Base-by-base conservation (phyloP, 192 early-diverging fungal species). In the Umbelopsis sp. region DNA sequence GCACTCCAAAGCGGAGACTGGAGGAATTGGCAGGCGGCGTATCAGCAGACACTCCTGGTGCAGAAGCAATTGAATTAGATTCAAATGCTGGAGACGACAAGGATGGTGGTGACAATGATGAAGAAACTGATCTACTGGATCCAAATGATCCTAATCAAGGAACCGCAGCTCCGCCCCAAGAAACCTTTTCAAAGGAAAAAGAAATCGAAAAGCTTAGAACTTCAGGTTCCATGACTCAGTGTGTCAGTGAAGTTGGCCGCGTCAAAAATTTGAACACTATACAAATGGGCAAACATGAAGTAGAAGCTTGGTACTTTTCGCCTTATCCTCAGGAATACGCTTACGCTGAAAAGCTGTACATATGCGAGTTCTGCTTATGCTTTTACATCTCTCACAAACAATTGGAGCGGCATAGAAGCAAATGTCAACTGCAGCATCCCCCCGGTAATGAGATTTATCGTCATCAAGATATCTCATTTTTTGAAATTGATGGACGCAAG, bases 361-460 rank as follows among this genome's bases (percentile, higher is more conserved):
- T 99, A 44, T 99, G 98, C 78, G 95, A 98, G 74, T 98, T 98
- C 70, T 99, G 98, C 73, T 78, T 99, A 21, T 90, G 89, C 53
- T 93, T 90, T 49, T 93, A 91, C 69, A 89, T 87, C 15, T 89
- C 90, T 7, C 80, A 83, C 18, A 87, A 86, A 20, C 90, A 90
- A 71, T 87, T 98, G 49, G 81, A 87, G 10, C 85, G 96, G 13
- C 98, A 99, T 80, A 84, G 95, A 11, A 37, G 58, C 55, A 95
- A 96, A 72, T 99, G 98, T 74, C 87, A 88, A 21, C 76, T 98
- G n/a, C 86, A 89, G 69, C 95, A 98, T 81, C 97, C 97, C 37
- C 97, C 97, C 15, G 98, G 98, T 3, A 99, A 99, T 81, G 98
- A 99, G 77, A 99, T 99, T 25, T 99, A 99, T 83, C 88, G 96